Evolutionary conservation across 495 filamentous ascomycete species (phyloP), one percentile per base, ranked within the genome.

Genomic region (Penicillium longicatenatum): DNA sequence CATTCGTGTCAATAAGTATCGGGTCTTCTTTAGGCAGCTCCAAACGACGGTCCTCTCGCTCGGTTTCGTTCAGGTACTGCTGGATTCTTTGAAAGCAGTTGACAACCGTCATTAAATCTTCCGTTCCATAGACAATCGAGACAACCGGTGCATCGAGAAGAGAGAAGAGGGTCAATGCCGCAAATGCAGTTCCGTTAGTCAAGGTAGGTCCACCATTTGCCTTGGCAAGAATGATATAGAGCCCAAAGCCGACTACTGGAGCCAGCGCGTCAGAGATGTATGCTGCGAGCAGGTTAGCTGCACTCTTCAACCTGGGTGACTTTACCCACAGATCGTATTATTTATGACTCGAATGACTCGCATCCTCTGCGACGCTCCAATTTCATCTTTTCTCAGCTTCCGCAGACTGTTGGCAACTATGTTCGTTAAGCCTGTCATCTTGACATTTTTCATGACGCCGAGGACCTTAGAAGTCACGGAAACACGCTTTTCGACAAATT

Each of bases 401-500:
- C 64, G 67, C 26, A 69, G 56, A 81, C 69, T 75, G 17, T 63
- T 21, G 2, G 66, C 64, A 2, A 84, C 57, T 3, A 44, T 50
- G 0, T 71, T 59, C n/a, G 77, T 75, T 6, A 86, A 60, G 3
- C 84, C 86, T 8, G 79, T 73, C 78, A 85, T 84, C 57, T 87
- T 87, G 46, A 86, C 65, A 33, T 75, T 75, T 59, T 86, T 86
- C 65, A 86, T 82, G 0, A 79, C 75, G 7, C 75, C 65, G 9
- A 88, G 69, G 56, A 80, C 75, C 3, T 74, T 66, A 5, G 74
- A 75, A 5, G 80, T 85, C 21, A 75, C 71, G 16, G 77, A 66
- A 33, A 87, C 79, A 6, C 82, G 78, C 50, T 72, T 69, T 58
- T 84, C 76, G 0, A 83, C 82, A 17, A 80, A 78, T 19, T 67